These are phyloP conservation scores for Arxiozyma bovina DNA, from an alignment of 1,139 yeast genomes.

Conservation along the genomic window DNA sequence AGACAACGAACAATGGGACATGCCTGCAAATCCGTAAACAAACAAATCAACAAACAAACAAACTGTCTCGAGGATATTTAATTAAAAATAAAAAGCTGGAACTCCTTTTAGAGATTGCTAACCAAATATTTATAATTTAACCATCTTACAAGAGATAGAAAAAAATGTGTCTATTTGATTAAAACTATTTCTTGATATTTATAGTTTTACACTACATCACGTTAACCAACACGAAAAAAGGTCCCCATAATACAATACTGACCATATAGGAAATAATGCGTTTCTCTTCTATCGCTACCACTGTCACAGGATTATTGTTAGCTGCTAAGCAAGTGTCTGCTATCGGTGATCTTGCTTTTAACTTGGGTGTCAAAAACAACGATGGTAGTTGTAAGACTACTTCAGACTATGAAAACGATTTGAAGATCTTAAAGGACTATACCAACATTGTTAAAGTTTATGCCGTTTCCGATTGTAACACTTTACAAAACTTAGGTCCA, in stretches of 20 bases:
- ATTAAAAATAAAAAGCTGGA: no score
- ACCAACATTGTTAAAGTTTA: conserved; percentile 65
- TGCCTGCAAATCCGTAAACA: neutral
- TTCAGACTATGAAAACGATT: conserved; percentile 57
- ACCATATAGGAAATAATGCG: conserved; percentile 18
- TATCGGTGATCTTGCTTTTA: conserved; percentile 48
- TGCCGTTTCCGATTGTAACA: conserved; percentile 82
- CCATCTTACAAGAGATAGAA: neutral
- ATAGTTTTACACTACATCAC: neutral
- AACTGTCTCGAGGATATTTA: neutral
- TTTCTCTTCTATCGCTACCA: conserved; percentile 26
- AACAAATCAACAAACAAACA: neutral
- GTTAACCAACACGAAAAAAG: neutral
- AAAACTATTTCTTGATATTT: no score
- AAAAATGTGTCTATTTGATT: no score
- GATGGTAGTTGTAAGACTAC: conserved; percentile 65
- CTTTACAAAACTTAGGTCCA: conserved; percentile 73
- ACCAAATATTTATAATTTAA: neutral
- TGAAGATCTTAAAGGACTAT: conserved; percentile 46
- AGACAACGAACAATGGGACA: neutral
- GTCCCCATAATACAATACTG: neutral
- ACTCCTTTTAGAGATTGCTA: neutral
- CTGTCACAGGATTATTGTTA: conserved; percentile 17
- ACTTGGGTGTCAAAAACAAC: conserved; percentile 67
- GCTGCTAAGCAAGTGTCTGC: conserved; percentile 29